phyloP scores from a whole-genome alignment of 2,329 filamentous ascomycete species.

The Cryoendolithus antarcticus region DNA sequence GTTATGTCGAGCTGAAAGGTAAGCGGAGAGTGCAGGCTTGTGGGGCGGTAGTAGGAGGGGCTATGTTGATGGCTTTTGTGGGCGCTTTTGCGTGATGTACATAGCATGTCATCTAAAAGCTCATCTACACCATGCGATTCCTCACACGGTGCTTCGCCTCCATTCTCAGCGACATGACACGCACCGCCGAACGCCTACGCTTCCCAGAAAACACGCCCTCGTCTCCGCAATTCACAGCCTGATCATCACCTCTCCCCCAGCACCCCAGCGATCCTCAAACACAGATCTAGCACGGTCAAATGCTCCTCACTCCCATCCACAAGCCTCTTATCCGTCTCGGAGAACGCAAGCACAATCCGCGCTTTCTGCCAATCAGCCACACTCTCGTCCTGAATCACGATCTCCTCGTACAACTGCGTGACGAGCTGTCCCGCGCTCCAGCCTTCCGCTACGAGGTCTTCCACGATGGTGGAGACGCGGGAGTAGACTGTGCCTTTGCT shows the following conservation, averaged over 20 bases:
- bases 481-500: slow-evolving; percentile 55
- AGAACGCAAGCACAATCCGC: slow-evolving; percentile 77
- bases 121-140: too few species aligned
- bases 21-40: slow-evolving; percentile 49
- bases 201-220: too few species aligned
- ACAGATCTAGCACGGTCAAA: slow-evolving; percentile 73
- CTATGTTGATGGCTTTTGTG: slow-evolving; percentile 53
- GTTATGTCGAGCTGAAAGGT: slow-evolving; percentile 48
- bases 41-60: slow-evolving; percentile 46
- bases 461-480: slow-evolving; percentile 64
- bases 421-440: slow-evolving; percentile 92
- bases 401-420: slow-evolving; percentile 67
- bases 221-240: too few species aligned
- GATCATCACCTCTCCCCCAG: slow-evolving; percentile 4
- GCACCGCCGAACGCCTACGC: too few species aligned
- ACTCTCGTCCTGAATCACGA: slow-evolving; percentile 67
- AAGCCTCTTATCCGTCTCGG: slow-evolving; percentile 84
- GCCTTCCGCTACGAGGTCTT: slow-evolving; percentile 86
- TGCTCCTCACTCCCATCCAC: slow-evolving; percentile 95
- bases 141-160: too few species aligned
- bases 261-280: slow-evolving; percentile 51
- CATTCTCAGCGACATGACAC: too few species aligned
- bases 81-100: slow-evolving; percentile 55
- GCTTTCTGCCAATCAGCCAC: slow-evolving; percentile 81
- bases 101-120: too few species aligned